Evolutionary conservation across 225 moss, liverwort and hornwort genomes (phyloP), one percentile per base, ranked within the genome.

Genomic region (Physcomitrium patens): DNA sequence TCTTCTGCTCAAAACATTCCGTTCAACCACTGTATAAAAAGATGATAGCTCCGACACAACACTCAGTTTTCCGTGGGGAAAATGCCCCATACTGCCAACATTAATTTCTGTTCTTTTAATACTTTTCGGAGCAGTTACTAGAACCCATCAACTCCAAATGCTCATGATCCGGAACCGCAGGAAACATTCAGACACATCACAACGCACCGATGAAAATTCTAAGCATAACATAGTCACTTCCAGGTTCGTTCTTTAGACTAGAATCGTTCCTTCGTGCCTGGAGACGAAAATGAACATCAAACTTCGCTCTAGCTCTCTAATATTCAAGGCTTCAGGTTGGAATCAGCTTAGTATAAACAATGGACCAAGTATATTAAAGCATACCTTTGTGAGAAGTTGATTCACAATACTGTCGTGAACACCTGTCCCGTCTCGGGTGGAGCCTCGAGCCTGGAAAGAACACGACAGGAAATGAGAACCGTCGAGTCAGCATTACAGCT

Each of bases 371-470:
- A 3, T 2, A 49, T 49, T 4, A 15, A 12, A 49, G 12, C 2
- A 13, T 65, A 86, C 90, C 87, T 92, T 99, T 26, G 97, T 99
- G 53, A 99, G 94, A 72, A 99, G 93, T 84, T 99, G 95, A 80
- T 99, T 99, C 50, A 99, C 99, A 57, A 99, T 99, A 80, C 95
- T 95, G 83, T 99, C 95, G 76, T 99, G 99, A 49, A 99, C 99
- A 76, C 99, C 95, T 65, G 93, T 99, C 81, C 99, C 99, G 72
- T 95, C 99, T 79, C 95, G 89, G 43, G 93, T 95, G 51, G 93
- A 93, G 56, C 99, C 97, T 84, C 93, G 85, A 85, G 91, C 59
- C 94, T 93, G 60, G 81, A 77, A 70, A 16, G 37, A 67, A 75
- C 60, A 65, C 14, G 42, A 58, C 26, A 71, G 79, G 74, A 45